Evolutionary conservation across 768 basidiomycete species (phyloP).

Genomic region (Amanita pseudoporphyria): DNA sequence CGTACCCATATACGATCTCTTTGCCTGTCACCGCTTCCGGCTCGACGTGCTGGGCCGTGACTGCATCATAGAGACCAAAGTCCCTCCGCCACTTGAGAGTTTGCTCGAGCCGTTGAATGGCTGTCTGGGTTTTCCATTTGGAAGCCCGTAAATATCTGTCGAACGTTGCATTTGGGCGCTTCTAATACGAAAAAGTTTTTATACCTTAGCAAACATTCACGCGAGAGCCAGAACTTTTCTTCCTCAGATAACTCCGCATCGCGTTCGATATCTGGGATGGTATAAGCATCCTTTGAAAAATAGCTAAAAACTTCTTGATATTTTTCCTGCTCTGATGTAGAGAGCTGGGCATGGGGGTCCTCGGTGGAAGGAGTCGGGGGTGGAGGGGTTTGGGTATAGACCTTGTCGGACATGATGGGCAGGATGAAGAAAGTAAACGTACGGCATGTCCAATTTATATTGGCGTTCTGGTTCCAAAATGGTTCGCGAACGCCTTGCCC

Average conservation of each 20-base stretch:
- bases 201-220: slow-evolving; percentile 64
- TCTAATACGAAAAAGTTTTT: slow-evolving; percentile 4
- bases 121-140: slow-evolving; percentile 55
- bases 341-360: slow-evolving; percentile 27
- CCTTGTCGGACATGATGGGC: slow-evolving; percentile 17
- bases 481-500: neutral
- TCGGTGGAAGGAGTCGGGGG: slow-evolving; percentile 19
- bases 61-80: slow-evolving; percentile 55
- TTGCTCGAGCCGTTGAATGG: slow-evolving; percentile 57
- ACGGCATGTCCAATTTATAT: neutral
- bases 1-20: slow-evolving; percentile 69
- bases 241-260: slow-evolving; percentile 43
- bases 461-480: no score
- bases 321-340: slow-evolving; percentile 36
- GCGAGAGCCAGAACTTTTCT: slow-evolving; percentile 76
- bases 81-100: slow-evolving; percentile 78
- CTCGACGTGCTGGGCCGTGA: slow-evolving; percentile 57
- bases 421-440: slow-evolving; percentile 7
- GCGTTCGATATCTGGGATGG: slow-evolving; percentile 35
- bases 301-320: slow-evolving; percentile 48
- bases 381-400: slow-evolving; percentile 24
- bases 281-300: slow-evolving; percentile 44
- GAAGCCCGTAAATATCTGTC: slow-evolving; percentile 65
- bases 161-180: neutral
- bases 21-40: slow-evolving; percentile 83